These are phyloP conservation scores for Aspergillus campestris DNA, from an alignment of 495 filamentous ascomycete genomes.

Conservation along the genomic window DNA sequence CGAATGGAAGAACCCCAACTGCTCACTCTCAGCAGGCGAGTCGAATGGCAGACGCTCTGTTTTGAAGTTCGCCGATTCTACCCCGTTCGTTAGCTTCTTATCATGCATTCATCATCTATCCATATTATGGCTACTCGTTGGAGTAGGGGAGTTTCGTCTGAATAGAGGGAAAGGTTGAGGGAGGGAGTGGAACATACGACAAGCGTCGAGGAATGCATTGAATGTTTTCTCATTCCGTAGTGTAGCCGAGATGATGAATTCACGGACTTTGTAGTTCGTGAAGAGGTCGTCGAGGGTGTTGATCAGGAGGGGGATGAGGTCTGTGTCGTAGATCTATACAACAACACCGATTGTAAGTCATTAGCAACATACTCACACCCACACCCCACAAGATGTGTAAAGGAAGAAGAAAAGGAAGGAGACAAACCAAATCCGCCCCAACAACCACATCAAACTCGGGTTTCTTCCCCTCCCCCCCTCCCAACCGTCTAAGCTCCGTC, in stretches of 20 bases:
- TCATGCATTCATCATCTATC: constrained; percentile 4
- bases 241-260: constrained; percentile 51
- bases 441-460: constrained; percentile 38
- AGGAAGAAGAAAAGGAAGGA: background rate
- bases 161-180: background rate
- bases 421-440: constrained; percentile 41
- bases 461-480: constrained; percentile 4
- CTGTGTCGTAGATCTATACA: constrained; percentile 55
- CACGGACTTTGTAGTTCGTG: constrained; percentile 32
- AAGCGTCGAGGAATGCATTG: constrained; percentile 44
- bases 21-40: constrained; percentile 34
- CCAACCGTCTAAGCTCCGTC: constrained; percentile 10
- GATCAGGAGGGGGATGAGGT: constrained; percentile 48
- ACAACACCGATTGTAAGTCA: constrained; percentile 1
- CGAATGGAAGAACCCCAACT: constrained; percentile 51
- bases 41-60: constrained; percentile 37
- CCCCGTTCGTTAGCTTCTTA: background rate
- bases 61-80: constrained; percentile 29
- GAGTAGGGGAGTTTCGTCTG: too few relatives aligned
- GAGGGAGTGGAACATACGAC: constrained; percentile 38
- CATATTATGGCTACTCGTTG: background rate
- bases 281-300: constrained; percentile 49
- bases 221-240: constrained; percentile 58
- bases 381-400: background rate
- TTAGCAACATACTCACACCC: background rate